These are phyloP conservation scores for Elaeis oleifera DNA, from an alignment of 202 grass and related monocot species.

Conservation along the genomic window DNA sequence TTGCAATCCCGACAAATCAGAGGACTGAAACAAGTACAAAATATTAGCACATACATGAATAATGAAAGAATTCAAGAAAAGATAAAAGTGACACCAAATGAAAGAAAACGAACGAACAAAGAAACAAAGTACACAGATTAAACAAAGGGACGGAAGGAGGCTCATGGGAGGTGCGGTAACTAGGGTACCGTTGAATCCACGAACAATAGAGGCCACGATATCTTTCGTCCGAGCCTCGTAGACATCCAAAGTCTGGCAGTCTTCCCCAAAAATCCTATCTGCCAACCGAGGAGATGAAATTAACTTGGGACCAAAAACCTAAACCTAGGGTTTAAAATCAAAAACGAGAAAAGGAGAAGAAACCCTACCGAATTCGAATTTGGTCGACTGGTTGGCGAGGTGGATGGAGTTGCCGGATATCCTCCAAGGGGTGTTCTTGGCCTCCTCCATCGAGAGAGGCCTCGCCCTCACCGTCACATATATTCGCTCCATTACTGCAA, in stretches of 20 bases:
- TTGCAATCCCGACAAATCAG: too few species aligned
- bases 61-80: slow-evolving; percentile 1
- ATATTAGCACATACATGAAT: neutral
- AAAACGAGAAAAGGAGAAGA: slow-evolving; percentile 13
- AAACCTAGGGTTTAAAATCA: too few species aligned
- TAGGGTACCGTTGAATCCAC: slow-evolving; percentile 69
- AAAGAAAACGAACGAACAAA: neutral
- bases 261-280: slow-evolving; percentile 72
- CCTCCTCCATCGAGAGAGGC: slow-evolving; percentile 60
- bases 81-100: neutral
- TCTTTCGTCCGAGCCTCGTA: slow-evolving; percentile 66
- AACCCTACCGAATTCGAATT: slow-evolving; percentile 43
- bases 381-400: slow-evolving; percentile 32
- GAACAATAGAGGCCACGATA: slow-evolving; percentile 64
- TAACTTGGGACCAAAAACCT: too few species aligned
- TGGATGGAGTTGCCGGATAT: slow-evolving; percentile 60
- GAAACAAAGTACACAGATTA: neutral
- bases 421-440: slow-evolving; percentile 56
- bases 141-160: neutral
- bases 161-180: too few species aligned
- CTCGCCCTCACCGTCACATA: slow-evolving; percentile 66
- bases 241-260: slow-evolving; percentile 49
- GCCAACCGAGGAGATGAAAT: neutral
- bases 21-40: too few species aligned
- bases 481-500: slow-evolving; percentile 63